A percentile compares a stretch with the other conserved stretches of the same genome.
These are phyloP conservation scores for Venturia pyrina DNA, from an alignment of 2,329 filamentous ascomycete species.

Conservation along the genomic window DNA sequence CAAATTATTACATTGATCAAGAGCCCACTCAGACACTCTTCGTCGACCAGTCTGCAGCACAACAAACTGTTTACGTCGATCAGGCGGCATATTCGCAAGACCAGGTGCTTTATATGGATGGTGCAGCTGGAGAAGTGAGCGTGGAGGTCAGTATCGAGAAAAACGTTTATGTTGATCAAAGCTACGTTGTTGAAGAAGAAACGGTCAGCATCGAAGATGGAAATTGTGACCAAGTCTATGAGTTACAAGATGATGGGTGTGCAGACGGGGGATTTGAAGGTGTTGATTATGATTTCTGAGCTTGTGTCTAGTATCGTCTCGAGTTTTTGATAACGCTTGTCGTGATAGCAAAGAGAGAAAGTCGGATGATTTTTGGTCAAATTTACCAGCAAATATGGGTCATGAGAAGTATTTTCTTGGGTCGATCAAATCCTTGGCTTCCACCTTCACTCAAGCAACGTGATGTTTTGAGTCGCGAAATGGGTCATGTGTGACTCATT, in stretches of 20 bases:
- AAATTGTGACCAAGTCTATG: not conserved
- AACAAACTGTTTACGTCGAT: not conserved
- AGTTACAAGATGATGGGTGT: not conserved
- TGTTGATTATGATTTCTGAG: not conserved
- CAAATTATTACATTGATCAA: not conserved
- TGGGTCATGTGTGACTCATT: too few species aligned
- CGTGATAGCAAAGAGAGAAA: too few species aligned
- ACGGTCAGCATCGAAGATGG: not conserved
- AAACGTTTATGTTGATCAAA: not conserved
- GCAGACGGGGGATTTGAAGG: not conserved
- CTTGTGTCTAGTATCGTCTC: not conserved
- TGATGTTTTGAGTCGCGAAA: too few species aligned
- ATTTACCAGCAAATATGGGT: too few species aligned
- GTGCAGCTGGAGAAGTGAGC: not conserved
- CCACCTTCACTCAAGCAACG: too few species aligned
- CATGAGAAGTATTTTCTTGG: too few species aligned
- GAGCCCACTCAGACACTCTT: not conserved
- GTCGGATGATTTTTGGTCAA: too few species aligned
- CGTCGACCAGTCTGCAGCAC: not conserved
- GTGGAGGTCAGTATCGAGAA: not conserved
- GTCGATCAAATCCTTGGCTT: too few species aligned
- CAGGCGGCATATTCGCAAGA: not conserved
- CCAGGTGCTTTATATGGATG: not conserved
- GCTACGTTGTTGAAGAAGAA: not conserved
- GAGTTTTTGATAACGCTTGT: too few species aligned